Percentiles rank a stretch among this genome's conserved stretches.
These are phyloP conservation scores for Trichoderma harzianum DNA, from an alignment of 2,329 filamentous ascomycete species.

Conservation along the genomic window DNA sequence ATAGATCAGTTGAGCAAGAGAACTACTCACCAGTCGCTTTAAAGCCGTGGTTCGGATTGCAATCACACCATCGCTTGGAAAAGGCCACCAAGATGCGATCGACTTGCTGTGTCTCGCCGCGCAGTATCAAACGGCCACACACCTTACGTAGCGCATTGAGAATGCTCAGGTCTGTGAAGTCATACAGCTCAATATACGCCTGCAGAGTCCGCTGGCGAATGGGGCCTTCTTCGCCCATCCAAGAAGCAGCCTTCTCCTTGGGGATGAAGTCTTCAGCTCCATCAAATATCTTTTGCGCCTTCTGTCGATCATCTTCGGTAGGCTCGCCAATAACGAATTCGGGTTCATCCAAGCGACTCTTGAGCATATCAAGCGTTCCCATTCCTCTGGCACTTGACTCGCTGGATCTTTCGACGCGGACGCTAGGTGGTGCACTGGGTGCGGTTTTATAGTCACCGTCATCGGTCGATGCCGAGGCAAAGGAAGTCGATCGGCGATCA, in stretches of 20 bases:
- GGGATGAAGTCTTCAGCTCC: constrained; percentile 78
- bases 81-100: constrained; percentile 91
- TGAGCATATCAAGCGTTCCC: constrained; percentile 32
- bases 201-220: constrained; percentile 56
- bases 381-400: constrained; percentile 38
- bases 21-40: constrained; percentile 70
- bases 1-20: not conserved
- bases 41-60: constrained; percentile 91
- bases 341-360: constrained; percentile 53
- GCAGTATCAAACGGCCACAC: constrained; percentile 76
- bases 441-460: constrained; percentile 41
- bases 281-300: constrained; percentile 79
- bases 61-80: constrained; percentile 85
- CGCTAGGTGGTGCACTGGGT: constrained; percentile 42
- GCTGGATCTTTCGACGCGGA: constrained; percentile 42
- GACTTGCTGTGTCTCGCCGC: constrained; percentile 93
- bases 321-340: constrained; percentile 57
- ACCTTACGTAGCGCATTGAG: constrained; percentile 74
- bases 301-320: constrained; percentile 67
- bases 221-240: constrained; percentile 75
- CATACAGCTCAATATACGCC: constrained; percentile 91
- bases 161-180: constrained; percentile 79
- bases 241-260: constrained; percentile 77
- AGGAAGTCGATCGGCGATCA: constrained; percentile 35
- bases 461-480: constrained; percentile 34